These are phyloP conservation scores for Sarcocystis neurona DNA, from an alignment of 169 alveolate genomes.

Conservation along the genomic window DNA sequence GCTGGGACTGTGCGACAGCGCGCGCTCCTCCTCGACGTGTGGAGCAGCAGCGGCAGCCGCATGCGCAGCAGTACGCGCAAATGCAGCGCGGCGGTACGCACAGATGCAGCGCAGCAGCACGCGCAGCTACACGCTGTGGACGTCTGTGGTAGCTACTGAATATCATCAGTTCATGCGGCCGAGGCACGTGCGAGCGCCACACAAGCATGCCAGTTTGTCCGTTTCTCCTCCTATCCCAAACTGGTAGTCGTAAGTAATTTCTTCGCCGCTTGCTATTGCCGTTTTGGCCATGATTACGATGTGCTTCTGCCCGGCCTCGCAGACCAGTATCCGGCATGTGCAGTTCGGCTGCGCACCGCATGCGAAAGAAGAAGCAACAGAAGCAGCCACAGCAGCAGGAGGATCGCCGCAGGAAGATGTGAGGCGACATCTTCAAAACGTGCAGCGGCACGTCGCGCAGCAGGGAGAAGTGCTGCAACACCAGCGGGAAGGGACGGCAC, in stretches of 20 bases:
- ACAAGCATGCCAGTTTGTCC: constrained; percentile 81
- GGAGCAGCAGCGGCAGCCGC: no score
- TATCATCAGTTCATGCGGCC: constrained; percentile 89
- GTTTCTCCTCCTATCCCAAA: constrained; percentile 88
- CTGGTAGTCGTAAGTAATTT: constrained; percentile 96
- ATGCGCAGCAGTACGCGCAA: no score
- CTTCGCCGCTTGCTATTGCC: constrained; percentile 92
- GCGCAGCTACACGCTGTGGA: no score
- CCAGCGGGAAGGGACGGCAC: background rate
- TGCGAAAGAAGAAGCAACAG: background rate
- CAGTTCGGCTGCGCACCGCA: constrained; percentile 81
- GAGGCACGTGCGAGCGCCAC: constrained; percentile 89
- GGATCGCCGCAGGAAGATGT: background rate
- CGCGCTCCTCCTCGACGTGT: no score
- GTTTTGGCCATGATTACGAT: constrained; percentile 94
- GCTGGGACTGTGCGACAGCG: no score
- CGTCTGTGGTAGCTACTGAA: no score
- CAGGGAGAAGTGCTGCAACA: background rate
- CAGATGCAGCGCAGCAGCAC: no score
- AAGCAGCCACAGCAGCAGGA: background rate
- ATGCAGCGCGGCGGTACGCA: background rate
- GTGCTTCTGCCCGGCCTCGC: constrained; percentile 90
- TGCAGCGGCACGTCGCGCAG: no score
- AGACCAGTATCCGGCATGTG: constrained; percentile 82
- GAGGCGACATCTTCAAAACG: background rate